A percentile compares a stretch with the other conserved stretches of the same genome.
These are phyloP conservation scores for Friedmanniomyces simplex DNA, from an alignment of 495 filamentous ascomycete genomes.

Conservation along the genomic window DNA sequence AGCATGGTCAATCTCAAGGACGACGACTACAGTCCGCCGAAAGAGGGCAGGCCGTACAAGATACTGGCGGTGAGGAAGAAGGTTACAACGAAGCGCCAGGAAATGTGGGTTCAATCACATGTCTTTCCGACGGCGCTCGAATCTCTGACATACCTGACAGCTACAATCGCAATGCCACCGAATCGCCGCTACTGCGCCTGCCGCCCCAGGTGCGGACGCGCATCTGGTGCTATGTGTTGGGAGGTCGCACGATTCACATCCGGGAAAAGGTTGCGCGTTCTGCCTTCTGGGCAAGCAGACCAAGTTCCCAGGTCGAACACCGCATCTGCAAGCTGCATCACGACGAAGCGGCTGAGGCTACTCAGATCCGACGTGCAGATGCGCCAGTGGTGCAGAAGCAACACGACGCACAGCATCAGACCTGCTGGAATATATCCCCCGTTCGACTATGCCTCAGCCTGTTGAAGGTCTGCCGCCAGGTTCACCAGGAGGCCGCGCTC, in stretches of 20 bases:
- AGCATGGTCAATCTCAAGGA: no score
- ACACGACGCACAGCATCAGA: not conserved
- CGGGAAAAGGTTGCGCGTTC: no score
- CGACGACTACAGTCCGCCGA: no score
- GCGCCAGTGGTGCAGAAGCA: not conserved
- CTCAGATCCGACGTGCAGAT: no score
- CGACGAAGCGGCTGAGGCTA: not conserved
- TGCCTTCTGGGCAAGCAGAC: no score
- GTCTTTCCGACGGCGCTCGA: no score
- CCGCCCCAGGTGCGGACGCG: not conserved
- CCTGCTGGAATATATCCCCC: not conserved
- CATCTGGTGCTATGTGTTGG: not conserved
- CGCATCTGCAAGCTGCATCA: not conserved
- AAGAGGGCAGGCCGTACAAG: not conserved
- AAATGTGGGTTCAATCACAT: not conserved
- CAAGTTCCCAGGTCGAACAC: no score
- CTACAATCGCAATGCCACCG: not conserved
- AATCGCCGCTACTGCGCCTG: not conserved
- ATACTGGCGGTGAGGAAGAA: not conserved
- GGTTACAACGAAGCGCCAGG: not conserved
- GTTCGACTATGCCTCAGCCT: not conserved
- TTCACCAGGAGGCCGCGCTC: conserved; percentile 1
- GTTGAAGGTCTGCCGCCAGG: not conserved
- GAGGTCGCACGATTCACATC: not conserved
- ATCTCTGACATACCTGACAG: not conserved